These are phyloP conservation scores for Pistacia atlantica DNA, from an alignment of 345 rosid genomes.

Conservation along the genomic window DNA sequence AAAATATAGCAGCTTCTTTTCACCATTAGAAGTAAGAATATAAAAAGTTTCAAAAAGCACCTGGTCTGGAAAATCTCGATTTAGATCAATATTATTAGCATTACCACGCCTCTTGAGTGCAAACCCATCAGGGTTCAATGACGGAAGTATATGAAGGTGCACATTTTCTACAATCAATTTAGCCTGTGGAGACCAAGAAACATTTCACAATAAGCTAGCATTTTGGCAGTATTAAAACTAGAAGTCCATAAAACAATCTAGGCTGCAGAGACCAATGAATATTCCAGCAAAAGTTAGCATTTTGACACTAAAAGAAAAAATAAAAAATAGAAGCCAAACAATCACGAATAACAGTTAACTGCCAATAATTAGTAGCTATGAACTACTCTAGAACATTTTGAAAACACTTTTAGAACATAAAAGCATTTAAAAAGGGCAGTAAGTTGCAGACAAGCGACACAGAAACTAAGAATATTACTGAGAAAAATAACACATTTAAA, in stretches of 20 bases:
- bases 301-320: neutral
- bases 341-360: neutral
- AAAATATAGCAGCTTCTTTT: neutral
- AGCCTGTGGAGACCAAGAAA: constrained; percentile 50
- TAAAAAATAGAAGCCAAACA: constrained; percentile 9
- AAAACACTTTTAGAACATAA: neutral
- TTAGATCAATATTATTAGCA: constrained; percentile 85
- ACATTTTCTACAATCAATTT: constrained; percentile 70
- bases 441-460: neutral
- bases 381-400: neutral
- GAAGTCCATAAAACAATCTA: constrained; percentile 12
- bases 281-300: constrained; percentile 6
- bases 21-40: constrained; percentile 15
- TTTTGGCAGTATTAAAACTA: neutral
- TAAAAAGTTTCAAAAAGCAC: constrained; percentile 36
- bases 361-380: neutral
- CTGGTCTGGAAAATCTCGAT: constrained; percentile 99
- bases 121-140: constrained; percentile 97
- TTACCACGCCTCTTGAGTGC: constrained; percentile 69
- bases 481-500: neutral
- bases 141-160: constrained; percentile 92
- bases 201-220: constrained; percentile 7
- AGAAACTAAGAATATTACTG: neutral
- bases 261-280: constrained; percentile 50
- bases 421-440: neutral